Base-by-base conservation (phyloP, 176 grass and related monocot species). In the Rhynchospora pubera region DNA sequence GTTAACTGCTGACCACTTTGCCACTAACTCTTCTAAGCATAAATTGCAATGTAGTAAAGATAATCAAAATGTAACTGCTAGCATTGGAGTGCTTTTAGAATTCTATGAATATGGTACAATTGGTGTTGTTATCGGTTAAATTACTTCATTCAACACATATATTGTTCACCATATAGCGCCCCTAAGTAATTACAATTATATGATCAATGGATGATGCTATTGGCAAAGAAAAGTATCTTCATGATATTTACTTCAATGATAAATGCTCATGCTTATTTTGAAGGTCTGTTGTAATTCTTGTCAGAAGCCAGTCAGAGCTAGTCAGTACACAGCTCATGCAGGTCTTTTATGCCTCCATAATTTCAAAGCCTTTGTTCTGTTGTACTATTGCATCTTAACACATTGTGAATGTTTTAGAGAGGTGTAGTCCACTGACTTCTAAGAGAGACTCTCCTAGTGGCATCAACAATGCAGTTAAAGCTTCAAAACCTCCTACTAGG, bases 301-400 rank as follows among this genome's bases (percentile, higher is more conserved):
- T 87, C 91, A 95, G 87, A 99, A 93, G 72, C 93, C 96, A 79
- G 81, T 99, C 53, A 99, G 91, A 89, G 91, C 87, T 59, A 99
- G 96, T 84, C 93, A 95, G 75, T 99, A 95, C 89, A 87, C 92
- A 69, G 82, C 78, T 83, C 94, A 97, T 97, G 87, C 94, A 92
- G 94, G 94, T 97, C 82, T 43, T 62, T 60, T 86, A 5, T 80
- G 16, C 58, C 21, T 81, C 14, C 26, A 55, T 82, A 65, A 80
- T 62, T 56, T 77, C 13, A 32, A 77, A 56, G 30, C 16, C 7
- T 66, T 79, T 30, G 4, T 82, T 82, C 62, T 80, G 9, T 67
- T 82, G 59, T 77, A 16, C 50, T 56, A 55, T 14, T 56, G 72
- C 51, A 56, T 56, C 23, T 30, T 55, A 76, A 77, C 48, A 77